phyloP scores from a whole-genome alignment of 371 early-diverging fungal genomes.

The Mucor piriformis region DNA sequence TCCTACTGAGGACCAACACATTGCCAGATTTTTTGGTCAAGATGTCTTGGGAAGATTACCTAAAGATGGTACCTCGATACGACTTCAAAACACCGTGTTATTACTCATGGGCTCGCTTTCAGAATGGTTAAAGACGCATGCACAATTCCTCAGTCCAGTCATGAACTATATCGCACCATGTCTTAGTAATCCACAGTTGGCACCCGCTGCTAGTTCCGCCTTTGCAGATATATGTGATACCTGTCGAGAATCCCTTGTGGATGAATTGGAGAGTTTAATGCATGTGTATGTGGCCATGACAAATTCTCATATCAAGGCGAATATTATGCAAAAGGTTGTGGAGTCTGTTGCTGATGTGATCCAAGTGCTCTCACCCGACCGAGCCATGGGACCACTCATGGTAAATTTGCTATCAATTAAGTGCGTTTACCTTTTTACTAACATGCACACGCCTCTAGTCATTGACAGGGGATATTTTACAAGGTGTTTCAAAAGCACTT shows the following conservation, averaged over 20 bases:
- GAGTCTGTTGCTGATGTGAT: conserved; percentile 76
- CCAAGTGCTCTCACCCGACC: conserved; percentile 63
- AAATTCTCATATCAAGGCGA: conserved; percentile 41
- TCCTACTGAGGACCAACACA: conserved; percentile 49
- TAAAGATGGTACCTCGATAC: conserved; percentile 24
- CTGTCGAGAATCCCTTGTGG: conserved; percentile 68
- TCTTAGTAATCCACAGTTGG: conserved; percentile 60
- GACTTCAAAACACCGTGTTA: conserved; percentile 55
- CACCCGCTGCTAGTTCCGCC: conserved; percentile 66
- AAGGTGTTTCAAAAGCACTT: conserved; percentile 38
- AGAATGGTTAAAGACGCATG: conserved; percentile 74
- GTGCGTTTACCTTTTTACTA: too few species aligned
- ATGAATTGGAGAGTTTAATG: conserved; percentile 64
- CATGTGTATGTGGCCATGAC: conserved; percentile 58
- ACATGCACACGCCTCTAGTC: too few species aligned
- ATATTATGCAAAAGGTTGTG: conserved; percentile 69
- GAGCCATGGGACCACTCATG: conserved; percentile 59
- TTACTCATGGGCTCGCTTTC: conserved; percentile 64
- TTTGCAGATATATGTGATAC: conserved; percentile 77
- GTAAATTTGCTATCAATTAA: too few species aligned
- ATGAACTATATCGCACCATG: conserved; percentile 72
- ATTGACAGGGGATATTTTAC: conserved; percentile 48
- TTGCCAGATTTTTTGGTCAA: conserved; percentile 64
- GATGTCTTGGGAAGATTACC: conserved; percentile 60
- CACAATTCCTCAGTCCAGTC: conserved; percentile 59